Evolutionary conservation across 345 rosid genomes (phyloP), one percentile per base, ranked within the genome.

Genomic region (Melastoma malabathricum): DNA sequence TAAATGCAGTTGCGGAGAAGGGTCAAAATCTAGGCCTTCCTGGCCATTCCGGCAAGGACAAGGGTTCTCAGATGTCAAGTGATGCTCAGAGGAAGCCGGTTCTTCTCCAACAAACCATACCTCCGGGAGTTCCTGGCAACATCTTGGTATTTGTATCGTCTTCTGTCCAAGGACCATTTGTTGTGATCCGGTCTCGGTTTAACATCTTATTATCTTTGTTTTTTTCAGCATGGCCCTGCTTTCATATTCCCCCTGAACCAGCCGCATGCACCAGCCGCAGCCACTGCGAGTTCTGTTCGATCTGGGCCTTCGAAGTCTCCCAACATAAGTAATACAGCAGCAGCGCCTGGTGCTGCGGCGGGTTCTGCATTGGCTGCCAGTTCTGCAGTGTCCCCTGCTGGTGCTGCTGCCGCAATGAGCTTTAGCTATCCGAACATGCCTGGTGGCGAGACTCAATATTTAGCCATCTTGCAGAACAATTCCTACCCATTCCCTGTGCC

Each of bases 221-320:
- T 22, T 22, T 68, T 75, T 46, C 79, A 83, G 94, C 97, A 78
- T 7, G 83, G 77, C 0, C 90, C 99, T 3, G 70, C 97, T 38
- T 87, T 93, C 63, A 79, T 93, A 52, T 73, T 93, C 68, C 99
- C 99, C 34, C 46, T 88, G 65, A 76, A 75, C 72, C 99, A 93
- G 64, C 99, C 79, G 62, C 95, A 78, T 51, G 81, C 90, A 1
- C 78, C 63, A 14, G 63, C 64, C 12, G 57, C 64, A 54, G 75
- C 95, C 1, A 78, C 83, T n/a, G 41, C 41, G 2, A 8, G 2
- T 34, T 72, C 77, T 43, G 78, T 77, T 29, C 81, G 80, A 64
- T 74, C 89, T 50, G 66, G 74, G 23, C 57, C 84, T 15, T 67
- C 60, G 50, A 63, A 20, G 18, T 73, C 10, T 56, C 82, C 20